Conservation (phyloP, 106 monocot species). For the Phalaenopsis aphrodite region DNA sequence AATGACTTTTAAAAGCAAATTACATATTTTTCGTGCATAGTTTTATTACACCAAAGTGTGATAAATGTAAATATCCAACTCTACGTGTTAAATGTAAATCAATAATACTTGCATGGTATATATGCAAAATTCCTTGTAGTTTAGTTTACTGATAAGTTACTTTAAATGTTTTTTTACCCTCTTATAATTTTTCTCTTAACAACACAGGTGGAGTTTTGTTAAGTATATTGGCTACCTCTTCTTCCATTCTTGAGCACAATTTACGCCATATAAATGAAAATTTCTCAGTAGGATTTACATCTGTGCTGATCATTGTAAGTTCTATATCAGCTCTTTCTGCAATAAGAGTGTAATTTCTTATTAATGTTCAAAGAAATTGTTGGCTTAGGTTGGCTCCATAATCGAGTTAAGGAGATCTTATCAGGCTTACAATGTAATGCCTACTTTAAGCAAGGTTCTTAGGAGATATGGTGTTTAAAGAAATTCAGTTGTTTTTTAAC, state of each 20-base stretch:
- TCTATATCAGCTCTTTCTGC: not conserved
- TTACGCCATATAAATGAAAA: constrained; percentile 68
- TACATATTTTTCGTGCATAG: no score
- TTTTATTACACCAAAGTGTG: no score
- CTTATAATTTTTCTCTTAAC: not conserved
- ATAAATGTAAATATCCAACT: no score
- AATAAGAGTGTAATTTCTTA: not conserved
- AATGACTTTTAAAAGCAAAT: no score
- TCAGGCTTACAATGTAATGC: constrained; percentile 98
- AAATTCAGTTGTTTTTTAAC: not conserved
- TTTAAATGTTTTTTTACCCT: not conserved
- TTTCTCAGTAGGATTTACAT: constrained; percentile 89
- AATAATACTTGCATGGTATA: no score
- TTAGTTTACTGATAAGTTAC: not conserved
- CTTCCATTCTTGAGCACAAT: constrained; percentile 76
- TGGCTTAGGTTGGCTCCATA: constrained; percentile 84
- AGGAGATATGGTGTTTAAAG: constrained; percentile 80
- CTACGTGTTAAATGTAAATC: no score
- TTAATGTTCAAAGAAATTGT: not conserved
- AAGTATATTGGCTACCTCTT: constrained; percentile 79
- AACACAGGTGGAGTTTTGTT: constrained; percentile 61
- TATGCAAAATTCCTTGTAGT: no score
- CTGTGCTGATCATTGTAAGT: constrained; percentile 94
- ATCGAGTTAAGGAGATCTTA: constrained; percentile 96
- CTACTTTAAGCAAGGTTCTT: constrained; percentile 77